Percentiles rank a stretch among this genome's conserved stretches.
Evolutionary conservation across 2,329 filamentous ascomycete genomes (phyloP).

Genomic region (Colletotrichum tofieldiae): DNA sequence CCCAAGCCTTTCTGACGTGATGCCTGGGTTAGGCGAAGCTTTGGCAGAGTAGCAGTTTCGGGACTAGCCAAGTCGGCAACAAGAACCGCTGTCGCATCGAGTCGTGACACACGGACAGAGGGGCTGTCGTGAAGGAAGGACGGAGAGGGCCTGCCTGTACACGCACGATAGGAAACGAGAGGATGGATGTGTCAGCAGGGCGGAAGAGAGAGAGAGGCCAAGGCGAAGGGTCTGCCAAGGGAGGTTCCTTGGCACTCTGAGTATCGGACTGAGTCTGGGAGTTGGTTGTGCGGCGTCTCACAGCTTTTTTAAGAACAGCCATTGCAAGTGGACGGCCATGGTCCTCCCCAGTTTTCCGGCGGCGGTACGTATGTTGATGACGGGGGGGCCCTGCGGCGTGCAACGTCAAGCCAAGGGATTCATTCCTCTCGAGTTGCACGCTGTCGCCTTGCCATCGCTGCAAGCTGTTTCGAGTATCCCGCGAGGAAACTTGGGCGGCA

Average conservation of each 20-base stretch:
- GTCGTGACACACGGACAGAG: constrained; percentile 17
- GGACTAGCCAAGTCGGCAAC: constrained; percentile 32
- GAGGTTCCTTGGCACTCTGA: constrained; percentile 41
- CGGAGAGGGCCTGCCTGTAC: background rate
- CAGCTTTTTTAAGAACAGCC: constrained; percentile 41
- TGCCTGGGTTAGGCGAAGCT: constrained; percentile 37
- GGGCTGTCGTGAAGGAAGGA: background rate
- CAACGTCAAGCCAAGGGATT: background rate
- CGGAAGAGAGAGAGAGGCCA: constrained; percentile 1
- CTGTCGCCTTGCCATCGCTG: background rate
- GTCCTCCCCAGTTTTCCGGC: constrained; percentile 8
- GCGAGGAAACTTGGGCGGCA: constrained; percentile 23
- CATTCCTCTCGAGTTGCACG: background rate
- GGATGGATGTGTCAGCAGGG: constrained; percentile 28
- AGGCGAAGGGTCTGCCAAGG: constrained; percentile 18
- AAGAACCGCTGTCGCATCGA: constrained; percentile 31
- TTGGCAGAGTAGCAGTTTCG: constrained; percentile 37
- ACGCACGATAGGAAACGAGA: background rate
- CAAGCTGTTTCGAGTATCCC: constrained; percentile 15
- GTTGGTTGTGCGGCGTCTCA: constrained; percentile 43
- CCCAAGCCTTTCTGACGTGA: constrained; percentile 25
- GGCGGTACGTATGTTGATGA: constrained; percentile 2
- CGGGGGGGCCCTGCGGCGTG: constrained; percentile 14
- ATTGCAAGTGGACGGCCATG: constrained; percentile 1
- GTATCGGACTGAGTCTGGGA: constrained; percentile 42